These are phyloP conservation scores for Vigna mungo DNA, from an alignment of 306 rosid species.

Conservation along the genomic window DNA sequence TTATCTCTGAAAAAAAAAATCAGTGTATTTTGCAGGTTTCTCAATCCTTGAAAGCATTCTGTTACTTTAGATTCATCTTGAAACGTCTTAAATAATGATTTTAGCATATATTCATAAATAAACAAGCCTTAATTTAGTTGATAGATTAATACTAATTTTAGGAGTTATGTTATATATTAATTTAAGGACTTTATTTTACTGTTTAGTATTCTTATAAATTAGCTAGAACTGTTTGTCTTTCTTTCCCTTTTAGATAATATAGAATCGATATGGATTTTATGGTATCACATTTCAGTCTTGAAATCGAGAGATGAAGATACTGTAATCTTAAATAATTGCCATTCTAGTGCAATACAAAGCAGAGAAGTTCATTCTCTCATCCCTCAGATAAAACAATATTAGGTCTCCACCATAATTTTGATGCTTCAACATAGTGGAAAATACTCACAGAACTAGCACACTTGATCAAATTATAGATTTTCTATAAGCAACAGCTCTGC, in stretches of 20 bases:
- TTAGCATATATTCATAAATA: background rate
- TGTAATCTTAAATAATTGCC: background rate
- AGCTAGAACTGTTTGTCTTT: background rate
- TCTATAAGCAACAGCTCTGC: background rate
- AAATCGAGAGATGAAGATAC: constrained; percentile 1
- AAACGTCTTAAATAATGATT: constrained; percentile 13
- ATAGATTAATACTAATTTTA: background rate
- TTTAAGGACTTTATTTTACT: constrained; percentile 1
- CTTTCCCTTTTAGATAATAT: background rate
- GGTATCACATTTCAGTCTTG: background rate
- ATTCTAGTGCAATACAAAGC: constrained; percentile 9
- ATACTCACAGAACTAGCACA: background rate
- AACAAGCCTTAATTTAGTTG: background rate
- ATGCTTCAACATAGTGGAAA: constrained; percentile 7
- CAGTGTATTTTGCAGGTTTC: constrained; percentile 13
- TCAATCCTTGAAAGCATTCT: background rate
- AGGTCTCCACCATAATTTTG: constrained; percentile 19
- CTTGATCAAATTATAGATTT: constrained; percentile 21
- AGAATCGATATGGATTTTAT: background rate
- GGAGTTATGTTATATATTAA: constrained; percentile 10
- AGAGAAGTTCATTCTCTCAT: constrained; percentile 31
- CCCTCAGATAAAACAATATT: constrained; percentile 8
- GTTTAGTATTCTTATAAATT: constrained; percentile 6
- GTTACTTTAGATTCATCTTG: constrained; percentile 19
- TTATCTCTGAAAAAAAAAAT: constrained; percentile 62